phyloP scores from a whole-genome alignment of 345 rosid genomes.

The Eucalyptus erythrocorys region DNA sequence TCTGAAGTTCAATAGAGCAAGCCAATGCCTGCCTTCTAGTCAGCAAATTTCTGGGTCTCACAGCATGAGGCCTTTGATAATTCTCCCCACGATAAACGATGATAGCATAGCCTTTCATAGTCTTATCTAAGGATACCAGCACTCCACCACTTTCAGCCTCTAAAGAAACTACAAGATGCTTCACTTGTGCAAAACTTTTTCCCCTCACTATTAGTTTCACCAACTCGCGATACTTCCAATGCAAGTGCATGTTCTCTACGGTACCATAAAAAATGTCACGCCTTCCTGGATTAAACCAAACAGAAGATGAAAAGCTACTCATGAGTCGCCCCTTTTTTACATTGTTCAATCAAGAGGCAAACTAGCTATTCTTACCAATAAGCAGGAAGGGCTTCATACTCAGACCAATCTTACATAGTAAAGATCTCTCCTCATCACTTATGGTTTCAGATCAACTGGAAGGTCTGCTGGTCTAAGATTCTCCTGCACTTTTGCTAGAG shows the following conservation, averaged over 20 bases:
- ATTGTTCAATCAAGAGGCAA: background rate
- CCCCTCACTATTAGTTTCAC: slow-evolving; percentile 69
- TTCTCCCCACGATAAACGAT: slow-evolving; percentile 86
- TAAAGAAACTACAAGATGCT: slow-evolving; percentile 61
- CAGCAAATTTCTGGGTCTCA: slow-evolving; percentile 65
- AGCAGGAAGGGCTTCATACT: slow-evolving; percentile 85
- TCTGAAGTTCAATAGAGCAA: slow-evolving; percentile 81
- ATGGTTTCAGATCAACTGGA: no score
- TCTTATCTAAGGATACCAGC: slow-evolving; percentile 68
- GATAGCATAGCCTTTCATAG: slow-evolving; percentile 63
- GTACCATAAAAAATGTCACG: slow-evolving; percentile 76
- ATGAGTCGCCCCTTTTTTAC: background rate
- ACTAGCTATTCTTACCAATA: slow-evolving; percentile 42
- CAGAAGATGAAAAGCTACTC: background rate
- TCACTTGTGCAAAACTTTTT: slow-evolving; percentile 52
- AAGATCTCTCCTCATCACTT: slow-evolving; percentile 72
- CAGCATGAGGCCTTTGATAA: slow-evolving; percentile 33
- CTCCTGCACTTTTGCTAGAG: no score
- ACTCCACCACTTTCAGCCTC: slow-evolving; percentile 96
- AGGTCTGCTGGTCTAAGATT: no score
- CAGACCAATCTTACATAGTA: slow-evolving; percentile 70
- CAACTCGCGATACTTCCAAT: slow-evolving; percentile 82
- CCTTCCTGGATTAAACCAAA: slow-evolving; percentile 31
- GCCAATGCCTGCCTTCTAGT: slow-evolving; percentile 72
- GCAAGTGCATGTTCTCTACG: slow-evolving; percentile 84